Percentiles rank a stretch among this genome's conserved stretches.
Conservation (phyloP, 2,329 filamentous ascomycete genomes). For the Aspergillus costaricaensis region DNA sequence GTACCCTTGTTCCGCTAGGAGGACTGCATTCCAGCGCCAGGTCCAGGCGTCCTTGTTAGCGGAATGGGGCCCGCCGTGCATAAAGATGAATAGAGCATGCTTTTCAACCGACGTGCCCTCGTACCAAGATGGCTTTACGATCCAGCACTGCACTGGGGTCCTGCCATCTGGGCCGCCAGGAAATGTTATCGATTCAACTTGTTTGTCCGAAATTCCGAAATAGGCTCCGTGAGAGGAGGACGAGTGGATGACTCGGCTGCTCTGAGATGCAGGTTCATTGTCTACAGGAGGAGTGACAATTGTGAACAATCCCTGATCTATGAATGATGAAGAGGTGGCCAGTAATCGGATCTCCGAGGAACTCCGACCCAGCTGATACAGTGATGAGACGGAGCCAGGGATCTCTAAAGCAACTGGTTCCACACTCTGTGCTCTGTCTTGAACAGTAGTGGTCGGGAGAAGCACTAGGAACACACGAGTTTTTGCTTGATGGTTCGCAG, state of each 20-base stretch:
- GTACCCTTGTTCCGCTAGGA: slow-evolving; percentile 4
- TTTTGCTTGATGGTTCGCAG: background rate
- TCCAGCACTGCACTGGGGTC: slow-evolving; percentile 3
- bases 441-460: background rate
- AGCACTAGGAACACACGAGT: background rate
- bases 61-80: slow-evolving; percentile 5
- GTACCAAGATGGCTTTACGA: slow-evolving; percentile 1
- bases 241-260: background rate
- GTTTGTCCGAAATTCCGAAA: background rate
- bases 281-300: background rate
- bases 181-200: slow-evolving; percentile 1
- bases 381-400: background rate
- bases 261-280: background rate
- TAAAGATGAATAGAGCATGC: background rate
- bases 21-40: slow-evolving; percentile 1
- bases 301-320: background rate
- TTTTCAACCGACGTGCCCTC: background rate
- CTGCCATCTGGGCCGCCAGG: background rate
- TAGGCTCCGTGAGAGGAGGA: background rate
- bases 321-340: slow-evolving; percentile 3
- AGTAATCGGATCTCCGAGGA: background rate
- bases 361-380: background rate
- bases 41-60: slow-evolving; percentile 1
- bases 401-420: background rate
- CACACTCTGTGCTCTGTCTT: background rate